Evolutionary conservation across 1,284 basidiomycete genomes (phyloP), one percentile per base, ranked within the genome.

Genomic region (Pseudozyma thailandica): DNA sequence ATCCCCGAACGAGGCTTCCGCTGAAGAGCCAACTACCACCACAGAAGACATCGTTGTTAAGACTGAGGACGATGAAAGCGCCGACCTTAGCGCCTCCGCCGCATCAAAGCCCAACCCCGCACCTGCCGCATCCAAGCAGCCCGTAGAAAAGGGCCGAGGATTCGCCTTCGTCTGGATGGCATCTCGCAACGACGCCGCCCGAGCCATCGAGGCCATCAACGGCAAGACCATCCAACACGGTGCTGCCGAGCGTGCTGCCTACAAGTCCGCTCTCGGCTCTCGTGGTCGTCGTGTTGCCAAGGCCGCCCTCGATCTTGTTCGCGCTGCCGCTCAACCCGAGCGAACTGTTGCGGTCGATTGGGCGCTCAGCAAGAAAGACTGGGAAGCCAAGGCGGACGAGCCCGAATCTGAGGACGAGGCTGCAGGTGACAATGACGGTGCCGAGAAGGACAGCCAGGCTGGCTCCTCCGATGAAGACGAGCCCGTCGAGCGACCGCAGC

Each of bases 121-220:
- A 6, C 12, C 55, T 8, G 15, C 69, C 12, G 84, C 89, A 27
- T 90, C 92, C 8, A 91, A 92, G 66, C 89, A 27, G 6, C 20
- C 51, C 5, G 46, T 18, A 39, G 57, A 64, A 86, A 69, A 88
- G 21, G 87, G 87, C 21, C 90, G 92, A 73, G 94, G 95, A 0
- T 98, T 96, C 77, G 95, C 93, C 0, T 98, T 98, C 78, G 90
- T 98, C 13, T 97, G 94, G 93, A 94, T 93, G 87, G 84, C 94
- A 65, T 90, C 89, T 69, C 89, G 88, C 77, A 90, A 90, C 64
- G 92, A 94, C 78, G 94, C 94, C 3, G 90, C 93, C 80, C 86
- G 86, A 47, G 95, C 94, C 0, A 87, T 98, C 68, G 89, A 90
- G 71, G 89, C 86, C 6, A 88, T 92, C 66, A 98, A 98, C 79